Evolutionary conservation across 257 asterid genomes (phyloP).

Genomic region (Solanum bulbocastanum): DNA sequence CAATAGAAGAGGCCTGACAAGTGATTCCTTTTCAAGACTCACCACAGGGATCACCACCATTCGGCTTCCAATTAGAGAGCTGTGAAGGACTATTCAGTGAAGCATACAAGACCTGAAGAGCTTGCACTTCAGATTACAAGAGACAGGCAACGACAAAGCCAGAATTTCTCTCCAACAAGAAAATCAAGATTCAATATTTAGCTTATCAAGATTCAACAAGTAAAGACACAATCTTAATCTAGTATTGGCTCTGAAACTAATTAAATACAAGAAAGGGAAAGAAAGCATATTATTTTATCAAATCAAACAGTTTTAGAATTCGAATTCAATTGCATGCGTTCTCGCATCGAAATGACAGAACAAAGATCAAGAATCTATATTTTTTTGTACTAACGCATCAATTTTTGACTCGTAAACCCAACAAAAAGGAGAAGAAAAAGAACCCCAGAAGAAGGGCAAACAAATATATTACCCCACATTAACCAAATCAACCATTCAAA

Average conservation of each 20-base stretch:
- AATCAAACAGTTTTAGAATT: not conserved
- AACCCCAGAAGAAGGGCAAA: not conserved
- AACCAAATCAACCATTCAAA: not conserved
- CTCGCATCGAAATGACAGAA: not conserved
- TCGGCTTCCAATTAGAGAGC: constrained; percentile 70
- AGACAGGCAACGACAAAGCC: not conserved
- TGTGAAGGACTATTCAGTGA: constrained; percentile 70
- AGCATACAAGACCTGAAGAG: constrained; percentile 69
- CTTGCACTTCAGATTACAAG: constrained; percentile 53
- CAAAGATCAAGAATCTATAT: not conserved
- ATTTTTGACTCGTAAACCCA: not conserved
- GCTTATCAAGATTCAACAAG: not conserved
- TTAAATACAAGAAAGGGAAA: not conserved
- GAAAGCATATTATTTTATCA: not conserved
- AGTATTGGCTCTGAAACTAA: not conserved
- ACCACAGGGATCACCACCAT: constrained; percentile 89
- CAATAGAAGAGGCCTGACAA: constrained; percentile 65
- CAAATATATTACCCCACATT: not conserved
- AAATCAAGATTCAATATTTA: not conserved
- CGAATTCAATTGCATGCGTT: not conserved
- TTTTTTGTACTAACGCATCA: not conserved
- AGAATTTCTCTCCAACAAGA: not conserved
- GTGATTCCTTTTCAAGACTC: constrained; percentile 83
- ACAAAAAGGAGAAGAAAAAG: not conserved
- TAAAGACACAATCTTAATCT: not conserved